A percentile compares a stretch with the other conserved stretches of the same genome.
Evolutionary conservation across 139 green algal species (phyloP).

Genomic region (Desmodesmus armatus): DNA sequence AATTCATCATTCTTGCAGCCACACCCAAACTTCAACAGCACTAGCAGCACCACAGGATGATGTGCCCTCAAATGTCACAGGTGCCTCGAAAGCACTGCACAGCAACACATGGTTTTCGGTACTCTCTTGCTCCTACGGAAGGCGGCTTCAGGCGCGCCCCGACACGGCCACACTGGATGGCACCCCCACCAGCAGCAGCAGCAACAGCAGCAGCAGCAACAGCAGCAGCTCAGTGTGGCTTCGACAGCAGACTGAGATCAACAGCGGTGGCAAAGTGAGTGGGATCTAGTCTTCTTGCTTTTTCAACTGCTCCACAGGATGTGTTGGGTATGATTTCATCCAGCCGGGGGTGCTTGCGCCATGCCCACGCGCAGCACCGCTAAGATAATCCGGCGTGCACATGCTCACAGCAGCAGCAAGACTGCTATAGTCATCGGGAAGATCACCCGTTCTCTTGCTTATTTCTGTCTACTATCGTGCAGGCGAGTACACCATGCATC

Average conservation of each 20-base stretch:
- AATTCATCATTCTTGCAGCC: too few relatives aligned
- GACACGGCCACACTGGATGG: neutral
- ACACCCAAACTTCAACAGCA: too few relatives aligned
- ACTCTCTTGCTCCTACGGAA: neutral
- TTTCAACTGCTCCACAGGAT: neutral
- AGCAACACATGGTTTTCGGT: neutral
- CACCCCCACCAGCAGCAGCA: neutral
- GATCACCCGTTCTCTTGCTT: too few relatives aligned
- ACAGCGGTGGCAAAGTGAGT: too few relatives aligned
- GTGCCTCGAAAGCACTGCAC: neutral
- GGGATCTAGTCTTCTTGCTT: too few relatives aligned
- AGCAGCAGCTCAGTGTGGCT: neutral
- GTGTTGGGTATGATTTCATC: neutral
- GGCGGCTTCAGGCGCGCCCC: neutral
- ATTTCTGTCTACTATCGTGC: too few relatives aligned
- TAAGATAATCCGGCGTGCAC: too few relatives aligned
- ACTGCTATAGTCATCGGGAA: too few relatives aligned
- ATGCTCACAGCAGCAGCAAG: neutral
- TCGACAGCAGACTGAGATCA: too few relatives aligned
- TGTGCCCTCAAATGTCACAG: neutral
- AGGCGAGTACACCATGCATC: too few relatives aligned
- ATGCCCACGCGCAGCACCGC: neutral
- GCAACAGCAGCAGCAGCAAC: neutral
- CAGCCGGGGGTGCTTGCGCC: neutral
- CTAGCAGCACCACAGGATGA: neutral